A percentile compares a stretch with the other conserved stretches of the same genome.
Evolutionary conservation across 2,329 filamentous ascomycete species (phyloP).

Genomic region (Aspergillus bombycis): DNA sequence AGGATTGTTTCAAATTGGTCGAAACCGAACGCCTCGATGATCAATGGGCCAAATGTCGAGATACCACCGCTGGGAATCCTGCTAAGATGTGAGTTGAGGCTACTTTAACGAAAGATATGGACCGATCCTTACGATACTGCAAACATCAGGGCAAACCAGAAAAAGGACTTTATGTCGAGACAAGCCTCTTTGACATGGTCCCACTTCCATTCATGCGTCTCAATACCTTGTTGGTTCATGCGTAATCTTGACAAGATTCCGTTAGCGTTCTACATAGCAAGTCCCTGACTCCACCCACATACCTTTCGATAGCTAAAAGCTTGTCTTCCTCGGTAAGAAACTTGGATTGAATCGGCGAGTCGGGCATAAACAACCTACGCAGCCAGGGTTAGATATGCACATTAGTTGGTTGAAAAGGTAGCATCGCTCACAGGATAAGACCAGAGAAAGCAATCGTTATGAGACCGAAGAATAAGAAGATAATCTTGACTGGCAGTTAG

Average conservation of each 20-base stretch:
- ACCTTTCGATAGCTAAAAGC: constrained; percentile 60
- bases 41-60: constrained; percentile 61
- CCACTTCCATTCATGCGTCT: constrained; percentile 54
- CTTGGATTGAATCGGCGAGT: constrained; percentile 63
- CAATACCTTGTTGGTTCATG: constrained; percentile 52
- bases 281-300: background rate
- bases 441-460: constrained; percentile 57
- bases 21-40: constrained; percentile 62
- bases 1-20: constrained; percentile 59
- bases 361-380: constrained; percentile 58
- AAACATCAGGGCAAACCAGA: constrained; percentile 59
- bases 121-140: constrained; percentile 52
- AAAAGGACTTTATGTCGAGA: constrained; percentile 63
- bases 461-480: constrained; percentile 44
- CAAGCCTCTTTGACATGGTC: constrained; percentile 58
- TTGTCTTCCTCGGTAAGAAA: constrained; percentile 62
- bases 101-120: background rate
- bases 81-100: constrained; percentile 10
- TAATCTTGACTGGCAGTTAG: constrained; percentile 27
- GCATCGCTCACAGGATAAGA: constrained; percentile 49
- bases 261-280: background rate
- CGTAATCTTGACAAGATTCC: constrained; percentile 38
- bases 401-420: background rate
- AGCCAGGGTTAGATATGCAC: background rate
- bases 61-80: constrained; percentile 62